phyloP scores from a whole-genome alignment of 2,329 filamentous ascomycete species.

The Calycina herbarum region DNA sequence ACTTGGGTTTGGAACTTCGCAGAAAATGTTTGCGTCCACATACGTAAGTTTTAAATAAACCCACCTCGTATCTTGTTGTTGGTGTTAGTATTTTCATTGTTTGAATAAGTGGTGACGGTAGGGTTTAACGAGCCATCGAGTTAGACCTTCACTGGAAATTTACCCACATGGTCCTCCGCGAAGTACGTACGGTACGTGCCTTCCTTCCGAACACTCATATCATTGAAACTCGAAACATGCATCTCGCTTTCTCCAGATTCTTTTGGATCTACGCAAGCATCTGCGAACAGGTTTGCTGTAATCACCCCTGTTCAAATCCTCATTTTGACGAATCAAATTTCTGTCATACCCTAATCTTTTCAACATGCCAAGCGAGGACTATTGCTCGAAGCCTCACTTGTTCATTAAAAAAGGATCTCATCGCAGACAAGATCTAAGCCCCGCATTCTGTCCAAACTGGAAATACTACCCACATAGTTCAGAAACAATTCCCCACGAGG shows the following conservation, averaged over 20 bases:
- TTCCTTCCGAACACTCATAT: background rate
- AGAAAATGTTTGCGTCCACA: too few species aligned
- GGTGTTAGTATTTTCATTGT: background rate
- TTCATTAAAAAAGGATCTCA: background rate
- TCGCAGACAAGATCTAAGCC: background rate
- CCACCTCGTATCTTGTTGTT: background rate
- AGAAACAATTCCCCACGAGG: background rate
- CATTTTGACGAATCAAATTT: background rate
- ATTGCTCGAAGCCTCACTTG: background rate
- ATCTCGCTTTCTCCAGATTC: background rate
- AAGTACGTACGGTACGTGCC: background rate
- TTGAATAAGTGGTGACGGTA: background rate
- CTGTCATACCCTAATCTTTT: background rate
- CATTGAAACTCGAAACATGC: background rate
- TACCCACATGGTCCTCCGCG: background rate
- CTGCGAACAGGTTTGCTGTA: background rate
- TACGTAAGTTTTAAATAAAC: background rate
- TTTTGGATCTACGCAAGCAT: background rate
- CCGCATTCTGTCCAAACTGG: background rate
- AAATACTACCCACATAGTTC: background rate
- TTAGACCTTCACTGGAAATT: background rate
- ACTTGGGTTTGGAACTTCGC: too few species aligned
- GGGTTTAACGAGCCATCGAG: background rate
- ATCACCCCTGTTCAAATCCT: background rate
- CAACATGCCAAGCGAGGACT: background rate